phyloP scores from a whole-genome alignment of 352 stramenopile genomes.

The Phytophthora lateralis region DNA sequence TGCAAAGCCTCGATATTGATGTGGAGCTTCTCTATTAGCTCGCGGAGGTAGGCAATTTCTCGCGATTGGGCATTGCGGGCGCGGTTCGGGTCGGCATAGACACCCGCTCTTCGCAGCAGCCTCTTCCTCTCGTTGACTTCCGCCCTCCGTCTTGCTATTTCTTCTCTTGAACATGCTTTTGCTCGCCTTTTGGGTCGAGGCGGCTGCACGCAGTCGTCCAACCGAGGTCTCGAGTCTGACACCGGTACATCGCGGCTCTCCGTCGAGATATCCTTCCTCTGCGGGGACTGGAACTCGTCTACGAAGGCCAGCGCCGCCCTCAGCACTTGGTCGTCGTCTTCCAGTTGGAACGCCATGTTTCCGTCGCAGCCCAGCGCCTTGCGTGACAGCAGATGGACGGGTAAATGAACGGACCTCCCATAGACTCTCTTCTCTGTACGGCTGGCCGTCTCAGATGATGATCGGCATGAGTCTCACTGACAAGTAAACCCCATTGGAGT shows the following conservation, averaged over 20 bases:
- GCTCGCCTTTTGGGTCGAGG: background rate
- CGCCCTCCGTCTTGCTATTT: background rate
- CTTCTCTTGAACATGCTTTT: background rate
- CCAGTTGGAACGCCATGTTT: background rate
- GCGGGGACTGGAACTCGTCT: background rate
- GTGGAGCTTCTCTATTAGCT: slow-evolving; percentile 33
- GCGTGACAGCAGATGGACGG: background rate
- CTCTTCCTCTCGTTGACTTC: slow-evolving; percentile 13
- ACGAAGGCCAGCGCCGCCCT: background rate
- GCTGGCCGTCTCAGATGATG: background rate
- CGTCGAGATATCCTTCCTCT: background rate
- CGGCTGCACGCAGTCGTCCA: background rate
- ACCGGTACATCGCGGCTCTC: background rate
- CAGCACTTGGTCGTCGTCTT: background rate
- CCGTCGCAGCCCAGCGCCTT: no score
- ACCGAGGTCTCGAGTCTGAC: background rate
- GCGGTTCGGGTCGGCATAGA: slow-evolving; percentile 25
- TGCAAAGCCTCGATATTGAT: slow-evolving; percentile 27
- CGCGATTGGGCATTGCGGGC: slow-evolving; percentile 9
- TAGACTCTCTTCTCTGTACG: background rate
- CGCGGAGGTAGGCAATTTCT: slow-evolving; percentile 35
- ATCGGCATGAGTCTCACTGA: no score
- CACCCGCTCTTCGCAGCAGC: background rate
- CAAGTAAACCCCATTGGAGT: no score
- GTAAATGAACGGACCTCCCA: background rate